These are phyloP conservation scores for Ilex asprella DNA, from an alignment of 257 asterid species.

Conservation along the genomic window DNA sequence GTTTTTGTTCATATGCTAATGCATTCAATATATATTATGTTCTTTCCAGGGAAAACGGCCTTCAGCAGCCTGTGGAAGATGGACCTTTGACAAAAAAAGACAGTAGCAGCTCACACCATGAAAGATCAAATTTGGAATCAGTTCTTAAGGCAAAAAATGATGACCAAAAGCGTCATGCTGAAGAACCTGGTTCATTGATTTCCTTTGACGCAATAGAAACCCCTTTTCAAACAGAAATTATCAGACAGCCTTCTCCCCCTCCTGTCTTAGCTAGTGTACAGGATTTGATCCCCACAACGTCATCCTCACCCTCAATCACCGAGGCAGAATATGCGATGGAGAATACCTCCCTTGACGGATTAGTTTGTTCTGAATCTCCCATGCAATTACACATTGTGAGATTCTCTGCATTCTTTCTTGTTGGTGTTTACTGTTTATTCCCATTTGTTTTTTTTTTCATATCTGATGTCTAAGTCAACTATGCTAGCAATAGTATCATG, in stretches of 20 bases:
- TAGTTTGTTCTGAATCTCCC: conserved; percentile 68
- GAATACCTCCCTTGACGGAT: conserved; percentile 38
- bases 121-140: conserved; percentile 37
- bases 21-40: conserved; percentile 13
- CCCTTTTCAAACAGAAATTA: conserved; percentile 39
- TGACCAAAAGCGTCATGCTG: conserved; percentile 25
- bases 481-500: neutral
- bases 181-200: conserved; percentile 66
- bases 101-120: conserved; percentile 35
- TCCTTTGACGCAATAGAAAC: conserved; percentile 63
- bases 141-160: conserved; percentile 32
- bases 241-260: conserved; percentile 80
- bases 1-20: conserved; percentile 4
- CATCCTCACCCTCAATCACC: conserved; percentile 30
- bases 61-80: conserved; percentile 44
- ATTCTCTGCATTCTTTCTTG: conserved; percentile 8
- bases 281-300: conserved; percentile 50
- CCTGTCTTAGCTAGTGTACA: conserved; percentile 82
- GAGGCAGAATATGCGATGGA: conserved; percentile 37
- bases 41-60: conserved; percentile 33
- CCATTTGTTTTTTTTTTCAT: neutral
- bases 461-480: neutral
- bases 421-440: conserved; percentile 4
- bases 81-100: conserved; percentile 33
- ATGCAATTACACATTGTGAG: conserved; percentile 86